These are phyloP conservation scores for Aspergillus tanneri DNA, from an alignment of 2,329 filamentous ascomycete species.

Conservation along the genomic window DNA sequence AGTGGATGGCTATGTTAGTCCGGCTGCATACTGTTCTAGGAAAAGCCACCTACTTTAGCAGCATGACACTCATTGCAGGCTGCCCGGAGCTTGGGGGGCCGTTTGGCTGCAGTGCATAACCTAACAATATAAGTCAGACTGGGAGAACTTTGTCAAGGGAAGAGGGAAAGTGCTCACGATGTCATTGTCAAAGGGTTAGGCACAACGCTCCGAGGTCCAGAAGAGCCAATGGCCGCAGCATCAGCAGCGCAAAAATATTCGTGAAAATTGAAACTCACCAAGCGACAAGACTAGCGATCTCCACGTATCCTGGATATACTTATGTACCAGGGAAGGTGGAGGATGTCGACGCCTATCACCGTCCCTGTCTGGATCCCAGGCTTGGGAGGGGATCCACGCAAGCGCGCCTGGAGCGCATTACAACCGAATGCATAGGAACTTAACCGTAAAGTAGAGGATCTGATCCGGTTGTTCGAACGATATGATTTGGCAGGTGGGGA, in stretches of 20 bases:
- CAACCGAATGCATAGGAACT: not conserved
- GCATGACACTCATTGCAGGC: conserved; percentile 20
- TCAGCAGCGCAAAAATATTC: not conserved
- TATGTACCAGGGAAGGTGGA: not conserved
- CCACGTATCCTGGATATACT: not conserved
- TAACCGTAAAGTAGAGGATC: not conserved
- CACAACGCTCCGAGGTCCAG: not conserved
- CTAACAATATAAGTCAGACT: conserved; percentile 5
- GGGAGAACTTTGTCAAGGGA: not conserved
- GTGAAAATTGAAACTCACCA: not conserved
- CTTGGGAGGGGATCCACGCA: not conserved
- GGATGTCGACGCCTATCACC: not conserved
- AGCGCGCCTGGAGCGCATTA: not conserved
- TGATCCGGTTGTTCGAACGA: not conserved
- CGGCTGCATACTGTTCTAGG: too few species aligned
- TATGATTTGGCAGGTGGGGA: conserved; percentile 3
- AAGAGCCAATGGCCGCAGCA: not conserved
- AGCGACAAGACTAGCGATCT: not conserved
- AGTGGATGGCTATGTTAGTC: not conserved
- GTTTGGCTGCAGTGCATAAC: conserved; percentile 9
- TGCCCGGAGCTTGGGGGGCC: conserved; percentile 17
- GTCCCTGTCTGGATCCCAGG: not conserved
- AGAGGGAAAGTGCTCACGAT: conserved; percentile 4
- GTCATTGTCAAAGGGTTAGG: conserved; percentile 5
- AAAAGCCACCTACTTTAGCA: conserved; percentile 12